phyloP scores from a whole-genome alignment of 371 early-diverging fungal species.

The Mucor sp. region DNA sequence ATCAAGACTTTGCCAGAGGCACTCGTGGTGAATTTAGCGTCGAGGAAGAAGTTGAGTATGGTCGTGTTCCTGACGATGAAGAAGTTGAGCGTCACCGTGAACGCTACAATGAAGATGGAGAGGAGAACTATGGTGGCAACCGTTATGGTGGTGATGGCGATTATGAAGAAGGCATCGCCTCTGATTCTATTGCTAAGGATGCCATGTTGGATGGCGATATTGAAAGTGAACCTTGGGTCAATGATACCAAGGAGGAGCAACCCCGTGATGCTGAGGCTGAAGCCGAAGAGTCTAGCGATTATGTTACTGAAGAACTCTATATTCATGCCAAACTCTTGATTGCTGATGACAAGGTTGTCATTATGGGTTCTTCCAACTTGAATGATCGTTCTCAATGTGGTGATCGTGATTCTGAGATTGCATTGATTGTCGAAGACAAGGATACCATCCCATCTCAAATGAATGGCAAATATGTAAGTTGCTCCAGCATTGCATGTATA shows the following conservation, averaged over 20 bases:
- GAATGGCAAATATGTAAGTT: conserved; percentile 69
- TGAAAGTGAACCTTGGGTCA: conserved; percentile 38
- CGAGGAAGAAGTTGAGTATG: conserved; percentile 35
- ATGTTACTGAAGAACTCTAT: conserved; percentile 87
- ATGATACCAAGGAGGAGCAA: conserved; percentile 21
- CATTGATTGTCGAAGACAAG: conserved; percentile 80
- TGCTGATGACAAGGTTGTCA: conserved; percentile 79
- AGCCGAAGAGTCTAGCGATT: conserved; percentile 42
- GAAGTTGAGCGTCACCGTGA: conserved; percentile 11
- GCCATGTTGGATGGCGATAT: conserved; percentile 42
- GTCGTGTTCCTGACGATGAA: conserved; percentile 28
- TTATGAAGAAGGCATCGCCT: conserved; percentile 26
- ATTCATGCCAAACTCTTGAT: conserved; percentile 94
- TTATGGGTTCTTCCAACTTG: conserved; percentile 92
- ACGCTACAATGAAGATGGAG: conserved; percentile 13
- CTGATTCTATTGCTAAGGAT: conserved; percentile 38
- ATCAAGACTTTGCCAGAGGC: conserved; percentile 38
- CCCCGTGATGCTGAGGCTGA: conserved; percentile 31
- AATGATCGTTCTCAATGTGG: conserved; percentile 94
- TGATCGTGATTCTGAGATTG: conserved; percentile 91
- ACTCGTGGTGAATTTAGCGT: conserved; percentile 31
- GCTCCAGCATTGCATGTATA: background rate
- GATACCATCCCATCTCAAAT: conserved; percentile 70
- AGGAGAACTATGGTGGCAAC: conserved; percentile 10
- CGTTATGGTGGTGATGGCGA: background rate